These are phyloP conservation scores for Termitomyces sp. DNA, from an alignment of 768 basidiomycete genomes.

Conservation along the genomic window DNA sequence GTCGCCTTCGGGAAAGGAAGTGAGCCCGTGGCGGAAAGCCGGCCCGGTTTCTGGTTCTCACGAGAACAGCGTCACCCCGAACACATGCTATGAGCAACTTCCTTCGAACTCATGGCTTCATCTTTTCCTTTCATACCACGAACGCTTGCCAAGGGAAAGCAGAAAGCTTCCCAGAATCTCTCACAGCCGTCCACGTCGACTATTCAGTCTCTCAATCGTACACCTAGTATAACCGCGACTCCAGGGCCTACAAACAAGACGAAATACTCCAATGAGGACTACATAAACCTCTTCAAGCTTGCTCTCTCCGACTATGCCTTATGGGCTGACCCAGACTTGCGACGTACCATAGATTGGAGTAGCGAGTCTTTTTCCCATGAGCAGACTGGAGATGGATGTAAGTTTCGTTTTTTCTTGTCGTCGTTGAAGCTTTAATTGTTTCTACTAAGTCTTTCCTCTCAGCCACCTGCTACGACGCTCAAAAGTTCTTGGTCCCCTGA, in stretches of 20 bases:
- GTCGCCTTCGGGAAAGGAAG: no score
- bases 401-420: constrained; percentile 19
- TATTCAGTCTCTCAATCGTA: not conserved
- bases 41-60: no score
- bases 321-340: constrained; percentile 58
- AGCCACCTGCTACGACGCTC: constrained; percentile 46
- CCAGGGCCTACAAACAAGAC: not conserved
- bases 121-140: constrained; percentile 46
- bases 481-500: constrained; percentile 24
- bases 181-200: not conserved
- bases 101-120: constrained; percentile 18
- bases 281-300: constrained; percentile 47
- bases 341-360: constrained; percentile 42
- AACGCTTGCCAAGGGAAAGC: constrained; percentile 34
- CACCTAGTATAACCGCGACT: not conserved
- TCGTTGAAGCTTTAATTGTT: constrained; percentile 12
- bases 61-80: no score
- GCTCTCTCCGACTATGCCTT: constrained; percentile 70
- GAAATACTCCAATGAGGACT: constrained; percentile 32
- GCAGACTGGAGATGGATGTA: constrained; percentile 35
- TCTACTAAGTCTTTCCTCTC: constrained; percentile 53
- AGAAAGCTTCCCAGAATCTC: constrained; percentile 3
- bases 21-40: no score
- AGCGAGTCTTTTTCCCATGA: constrained; percentile 3
- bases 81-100: no score